Conservation (phyloP, 1,284 basidiomycete genomes). For the Melampsora americana region DNA sequence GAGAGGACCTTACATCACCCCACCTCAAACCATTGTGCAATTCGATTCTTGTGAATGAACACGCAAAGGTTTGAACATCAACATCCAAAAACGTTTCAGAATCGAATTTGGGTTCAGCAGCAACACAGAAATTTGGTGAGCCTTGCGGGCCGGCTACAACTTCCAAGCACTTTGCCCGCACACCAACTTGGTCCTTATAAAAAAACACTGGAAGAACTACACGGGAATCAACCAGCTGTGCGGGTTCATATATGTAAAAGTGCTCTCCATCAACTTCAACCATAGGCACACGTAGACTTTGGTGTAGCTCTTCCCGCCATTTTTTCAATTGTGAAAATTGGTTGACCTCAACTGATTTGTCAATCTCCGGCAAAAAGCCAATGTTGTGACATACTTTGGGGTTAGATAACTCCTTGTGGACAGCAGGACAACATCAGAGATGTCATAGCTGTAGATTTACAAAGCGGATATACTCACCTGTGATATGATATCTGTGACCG, state of each 20-base stretch:
- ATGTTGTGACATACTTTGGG: not conserved
- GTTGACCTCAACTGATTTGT: not conserved
- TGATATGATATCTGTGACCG: not conserved
- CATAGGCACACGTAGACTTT: not conserved
- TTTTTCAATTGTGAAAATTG: conserved; percentile 12
- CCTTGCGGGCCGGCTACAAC: not conserved
- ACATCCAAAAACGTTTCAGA: not conserved
- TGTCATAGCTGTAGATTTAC: not conserved
- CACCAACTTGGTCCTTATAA: too few species aligned
- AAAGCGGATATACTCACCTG: not conserved
- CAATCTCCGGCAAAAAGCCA: not conserved
- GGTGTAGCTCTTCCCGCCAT: conserved; percentile 5
- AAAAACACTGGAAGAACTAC: not conserved
- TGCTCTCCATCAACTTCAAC: not conserved
- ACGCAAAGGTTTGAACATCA: not conserved
- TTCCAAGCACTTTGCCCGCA: not conserved
- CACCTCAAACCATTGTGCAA: not conserved
- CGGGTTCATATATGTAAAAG: not conserved
- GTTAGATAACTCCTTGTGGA: not conserved
- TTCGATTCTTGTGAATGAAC: not conserved
- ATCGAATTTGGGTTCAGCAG: not conserved
- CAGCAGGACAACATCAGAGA: not conserved
- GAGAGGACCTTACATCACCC: too few species aligned
- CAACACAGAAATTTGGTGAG: not conserved
- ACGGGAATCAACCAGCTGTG: not conserved